Evolutionary conservation across 2,329 filamentous ascomycete species (phyloP).

Genomic region (Spiromastix sp.): DNA sequence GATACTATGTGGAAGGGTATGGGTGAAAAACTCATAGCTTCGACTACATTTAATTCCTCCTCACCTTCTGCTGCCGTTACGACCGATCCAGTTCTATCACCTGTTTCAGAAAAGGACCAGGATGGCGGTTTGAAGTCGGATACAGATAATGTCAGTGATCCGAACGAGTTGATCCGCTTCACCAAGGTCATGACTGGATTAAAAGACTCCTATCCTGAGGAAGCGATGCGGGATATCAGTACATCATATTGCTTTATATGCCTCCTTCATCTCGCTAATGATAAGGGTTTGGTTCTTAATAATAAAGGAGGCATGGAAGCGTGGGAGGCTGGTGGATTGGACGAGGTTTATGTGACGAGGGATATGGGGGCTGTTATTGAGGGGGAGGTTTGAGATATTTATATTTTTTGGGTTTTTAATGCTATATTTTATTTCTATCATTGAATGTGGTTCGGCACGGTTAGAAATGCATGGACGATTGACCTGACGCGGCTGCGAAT

Average conservation of each 20-base stretch:
- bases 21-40: slow-evolving; percentile 34
- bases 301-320: slow-evolving; percentile 33
- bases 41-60: slow-evolving; percentile 19
- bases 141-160: slow-evolving; percentile 15
- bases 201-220: slow-evolving; percentile 73
- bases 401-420: background rate
- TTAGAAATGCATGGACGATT: too few species aligned
- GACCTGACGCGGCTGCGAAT: too few species aligned
- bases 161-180: slow-evolving; percentile 59
- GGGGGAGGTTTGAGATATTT: slow-evolving; percentile 7
- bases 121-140: slow-evolving; percentile 25
- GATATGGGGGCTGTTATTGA: slow-evolving; percentile 27
- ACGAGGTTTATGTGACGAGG: slow-evolving; percentile 35
- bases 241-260: slow-evolving; percentile 92
- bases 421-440: background rate
- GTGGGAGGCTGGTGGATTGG: slow-evolving; percentile 19
- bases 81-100: background rate
- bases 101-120: slow-evolving; percentile 1
- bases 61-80: slow-evolving; percentile 11
- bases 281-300: slow-evolving; percentile 74
- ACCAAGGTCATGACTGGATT: slow-evolving; percentile 85
- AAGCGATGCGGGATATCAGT: slow-evolving; percentile 85
- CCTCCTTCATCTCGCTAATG: slow-evolving; percentile 80
- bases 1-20: slow-evolving; percentile 57
- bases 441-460: background rate